These are phyloP conservation scores for Phytopythium delawarense DNA, from an alignment of 352 stramenopile genomes.

Conservation along the genomic window DNA sequence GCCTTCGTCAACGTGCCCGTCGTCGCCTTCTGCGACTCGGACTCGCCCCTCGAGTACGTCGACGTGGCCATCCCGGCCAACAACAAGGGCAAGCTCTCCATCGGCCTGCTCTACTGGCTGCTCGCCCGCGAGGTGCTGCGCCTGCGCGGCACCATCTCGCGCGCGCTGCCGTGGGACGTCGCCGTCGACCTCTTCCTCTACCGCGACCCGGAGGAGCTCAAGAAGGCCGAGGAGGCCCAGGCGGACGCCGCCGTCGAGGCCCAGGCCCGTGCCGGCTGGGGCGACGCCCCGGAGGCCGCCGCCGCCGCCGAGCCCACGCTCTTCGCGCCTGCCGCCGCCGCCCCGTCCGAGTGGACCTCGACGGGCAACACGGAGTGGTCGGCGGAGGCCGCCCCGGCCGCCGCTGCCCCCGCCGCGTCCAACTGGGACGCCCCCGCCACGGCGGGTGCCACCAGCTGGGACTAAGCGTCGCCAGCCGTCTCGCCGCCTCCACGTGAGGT, in stretches of 20 bases:
- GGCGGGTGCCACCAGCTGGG: slow-evolving; percentile 57
- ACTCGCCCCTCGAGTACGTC: slow-evolving; percentile 99
- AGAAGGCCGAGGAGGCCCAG: slow-evolving; percentile 98
- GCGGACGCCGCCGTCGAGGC: slow-evolving; percentile 79
- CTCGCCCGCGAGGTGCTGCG: slow-evolving; percentile 98
- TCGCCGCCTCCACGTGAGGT: slow-evolving; percentile 5
- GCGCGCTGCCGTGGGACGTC: slow-evolving; percentile 95
- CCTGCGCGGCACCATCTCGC: slow-evolving; percentile 95
- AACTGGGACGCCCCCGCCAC: slow-evolving; percentile 53
- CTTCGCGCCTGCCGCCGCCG: slow-evolving; percentile 48
- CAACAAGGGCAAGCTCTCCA: slow-evolving; percentile 99
- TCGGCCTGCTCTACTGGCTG: slow-evolving; percentile 99
- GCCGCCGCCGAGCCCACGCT: slow-evolving; percentile 50
- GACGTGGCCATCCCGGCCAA: slow-evolving; percentile 99
- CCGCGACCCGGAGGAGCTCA: slow-evolving; percentile 99
- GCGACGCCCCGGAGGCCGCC: slow-evolving; percentile 45
- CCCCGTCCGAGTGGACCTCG: slow-evolving; percentile 63
- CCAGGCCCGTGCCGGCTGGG: slow-evolving; percentile 65
- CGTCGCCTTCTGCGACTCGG: slow-evolving; percentile 99
- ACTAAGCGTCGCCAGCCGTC: slow-evolving; percentile 49
- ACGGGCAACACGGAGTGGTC: slow-evolving; percentile 72
- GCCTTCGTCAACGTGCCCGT: slow-evolving; percentile 99
- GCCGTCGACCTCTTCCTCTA: slow-evolving; percentile 99
- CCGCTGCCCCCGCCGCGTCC: slow-evolving; percentile 30
- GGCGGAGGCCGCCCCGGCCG: slow-evolving; percentile 44